Percentiles rank a stretch among this genome's conserved stretches.
These are phyloP conservation scores for Backusella tuberculispora DNA, from an alignment of 192 early-diverging fungal genomes.

Conservation along the genomic window DNA sequence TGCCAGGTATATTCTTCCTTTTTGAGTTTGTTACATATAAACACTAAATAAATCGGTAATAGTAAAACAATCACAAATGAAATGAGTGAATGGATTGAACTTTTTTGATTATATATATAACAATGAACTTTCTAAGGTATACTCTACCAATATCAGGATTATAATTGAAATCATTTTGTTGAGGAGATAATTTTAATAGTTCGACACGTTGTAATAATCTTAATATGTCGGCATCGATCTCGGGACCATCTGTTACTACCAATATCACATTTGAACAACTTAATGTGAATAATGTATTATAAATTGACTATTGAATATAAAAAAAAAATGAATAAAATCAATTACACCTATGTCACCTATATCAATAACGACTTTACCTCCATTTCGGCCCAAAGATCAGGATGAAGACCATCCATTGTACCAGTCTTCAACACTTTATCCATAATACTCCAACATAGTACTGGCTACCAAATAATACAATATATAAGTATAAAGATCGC, in stretches of 20 bases:
- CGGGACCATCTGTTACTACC: constrained; percentile 52
- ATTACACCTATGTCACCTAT: not conserved
- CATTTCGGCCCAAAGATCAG: constrained; percentile 50
- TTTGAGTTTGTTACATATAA: constrained; percentile 43
- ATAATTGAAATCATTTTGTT: constrained; percentile 31
- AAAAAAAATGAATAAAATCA: not conserved
- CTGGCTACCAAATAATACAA: constrained; percentile 40
- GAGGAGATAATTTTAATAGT: constrained; percentile 35
- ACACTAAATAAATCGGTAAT: constrained; percentile 30
- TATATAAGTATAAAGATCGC: not conserved
- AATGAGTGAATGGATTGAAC: too few relatives aligned
- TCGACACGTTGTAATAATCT: constrained; percentile 36
- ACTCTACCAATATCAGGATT: constrained; percentile 45
- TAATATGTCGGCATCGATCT: constrained; percentile 36
- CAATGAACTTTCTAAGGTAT: too few relatives aligned
- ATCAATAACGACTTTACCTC: constrained; percentile 19
- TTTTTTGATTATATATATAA: too few relatives aligned
- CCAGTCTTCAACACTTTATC: constrained; percentile 47
- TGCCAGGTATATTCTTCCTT: constrained; percentile 32
- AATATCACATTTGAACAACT: constrained; percentile 70
- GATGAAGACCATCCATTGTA: constrained; percentile 40
- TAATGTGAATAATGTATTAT: constrained; percentile 59
- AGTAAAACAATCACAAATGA: not conserved
- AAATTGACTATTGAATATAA: constrained; percentile 46
- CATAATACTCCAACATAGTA: constrained; percentile 50